Base-by-base conservation (phyloP, 768 basidiomycete genomes). In the Kockovaella imperatae region DNA sequence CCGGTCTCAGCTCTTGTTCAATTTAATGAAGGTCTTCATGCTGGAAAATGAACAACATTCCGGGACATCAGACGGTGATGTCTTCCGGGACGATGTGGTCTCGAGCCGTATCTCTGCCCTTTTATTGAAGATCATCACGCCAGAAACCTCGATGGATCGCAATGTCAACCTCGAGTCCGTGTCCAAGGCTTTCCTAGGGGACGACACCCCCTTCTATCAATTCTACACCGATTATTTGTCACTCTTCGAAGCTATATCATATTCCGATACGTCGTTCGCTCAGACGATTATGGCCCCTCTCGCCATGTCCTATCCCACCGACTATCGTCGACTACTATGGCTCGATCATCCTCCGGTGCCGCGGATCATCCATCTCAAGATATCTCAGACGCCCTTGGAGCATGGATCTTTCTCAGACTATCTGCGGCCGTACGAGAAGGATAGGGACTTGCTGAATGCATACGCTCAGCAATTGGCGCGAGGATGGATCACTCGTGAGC, bases 1-100 rank as follows among this genome's bases (percentile, higher is more conserved):
- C 15, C 74, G 78, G 35, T 79, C 80, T 43, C 79, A 83, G 53
- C 72, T 77, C 1, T 74, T 84, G 4, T 83, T 90, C 57, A 79
- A 77, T 17, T 84, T 88, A 54, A 91, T 95, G 87, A 87, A 86
- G 56, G 80, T 95, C 14, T 89, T 88, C 72, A 91, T 95, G 89
- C 79, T 97, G 24, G 91, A 97, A 68, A 86, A 93, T 64, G 87
- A 79, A 1, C 82, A 86, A 57, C 62, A 45, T 29, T 36, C 36
- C 25, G 35, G 28, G n/a, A 50, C 53, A 23, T 21, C 50, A 17
- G 59, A 57, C 30, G 49, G 44, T 13, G 66, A 67, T 32, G 53
- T 95, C 2, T 97, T 87, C 71, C 76, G 88, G n/a, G 87, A 95
- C 69, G 55, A 54, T 1, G 62, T 76, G 5, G 82, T 95, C 2